A percentile compares a stretch with the other conserved stretches of the same genome.
These are phyloP conservation scores for Melanomma pulvis-pyrius DNA, from an alignment of 495 filamentous ascomycete genomes.

Conservation along the genomic window DNA sequence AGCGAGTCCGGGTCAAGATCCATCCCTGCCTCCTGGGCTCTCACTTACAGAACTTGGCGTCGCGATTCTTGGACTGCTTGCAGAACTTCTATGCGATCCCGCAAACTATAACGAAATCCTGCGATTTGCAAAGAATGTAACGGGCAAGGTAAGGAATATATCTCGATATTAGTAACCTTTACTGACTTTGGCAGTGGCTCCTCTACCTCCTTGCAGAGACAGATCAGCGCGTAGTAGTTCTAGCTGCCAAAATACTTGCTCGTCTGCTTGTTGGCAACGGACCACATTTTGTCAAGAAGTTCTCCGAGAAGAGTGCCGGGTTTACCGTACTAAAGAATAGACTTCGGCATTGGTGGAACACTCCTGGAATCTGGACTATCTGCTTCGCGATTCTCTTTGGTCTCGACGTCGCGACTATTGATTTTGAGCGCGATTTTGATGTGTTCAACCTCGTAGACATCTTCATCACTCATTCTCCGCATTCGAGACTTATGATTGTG, in stretches of 20 bases:
- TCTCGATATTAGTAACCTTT: slow-evolving; percentile 1
- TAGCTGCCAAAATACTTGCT: slow-evolving; percentile 81
- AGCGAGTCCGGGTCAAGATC: slow-evolving; percentile 32
- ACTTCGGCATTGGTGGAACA: slow-evolving; percentile 86
- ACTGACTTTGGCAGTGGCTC: slow-evolving; percentile 70
- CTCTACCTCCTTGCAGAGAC: slow-evolving; percentile 89
- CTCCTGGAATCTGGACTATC: slow-evolving; percentile 81
- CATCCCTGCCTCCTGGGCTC: slow-evolving; percentile 23
- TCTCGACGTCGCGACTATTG: slow-evolving; percentile 71
- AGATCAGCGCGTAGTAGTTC: slow-evolving; percentile 77
- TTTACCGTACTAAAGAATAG: slow-evolving; percentile 80
- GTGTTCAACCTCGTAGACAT: slow-evolving; percentile 70
- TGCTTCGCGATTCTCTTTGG: slow-evolving; percentile 90
- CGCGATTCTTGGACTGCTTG: slow-evolving; percentile 78
- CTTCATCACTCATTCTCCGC: slow-evolving; percentile 57
- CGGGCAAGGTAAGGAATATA: slow-evolving; percentile 74
- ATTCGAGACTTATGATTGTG: slow-evolving; percentile 61
- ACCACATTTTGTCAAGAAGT: slow-evolving; percentile 76
- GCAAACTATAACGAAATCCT: slow-evolving; percentile 65
- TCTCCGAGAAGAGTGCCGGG: slow-evolving; percentile 80
- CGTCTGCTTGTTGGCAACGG: slow-evolving; percentile 84
- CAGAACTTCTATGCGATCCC: slow-evolving; percentile 77
- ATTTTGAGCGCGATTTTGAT: slow-evolving; percentile 73
- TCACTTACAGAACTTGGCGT: slow-evolving; percentile 63
- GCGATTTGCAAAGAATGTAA: slow-evolving; percentile 92